Conservation (phyloP, 371 early-diverging fungal genomes). For the Mortierella sp. region DNA sequence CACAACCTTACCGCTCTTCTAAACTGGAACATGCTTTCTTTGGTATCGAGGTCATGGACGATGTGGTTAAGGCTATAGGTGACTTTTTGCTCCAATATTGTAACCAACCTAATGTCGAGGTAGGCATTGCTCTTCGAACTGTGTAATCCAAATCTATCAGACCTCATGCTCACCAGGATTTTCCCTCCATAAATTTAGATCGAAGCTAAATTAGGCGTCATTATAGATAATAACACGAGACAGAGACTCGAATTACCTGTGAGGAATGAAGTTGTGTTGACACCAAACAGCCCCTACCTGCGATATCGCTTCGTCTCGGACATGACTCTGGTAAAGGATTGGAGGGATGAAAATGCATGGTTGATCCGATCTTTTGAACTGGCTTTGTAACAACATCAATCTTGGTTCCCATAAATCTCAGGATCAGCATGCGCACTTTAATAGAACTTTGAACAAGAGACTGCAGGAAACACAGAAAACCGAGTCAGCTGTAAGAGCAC, state of each 20-base stretch:
- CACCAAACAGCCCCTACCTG: conserved; percentile 18
- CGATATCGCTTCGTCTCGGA: conserved; percentile 73
- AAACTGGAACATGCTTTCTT: conserved; percentile 51
- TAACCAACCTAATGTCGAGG: conserved; percentile 71
- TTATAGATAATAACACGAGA: conserved; percentile 73
- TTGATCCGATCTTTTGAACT: too few relatives aligned
- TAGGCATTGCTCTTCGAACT: conserved; percentile 24
- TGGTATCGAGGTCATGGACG: conserved; percentile 67
- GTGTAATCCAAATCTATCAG: too few relatives aligned
- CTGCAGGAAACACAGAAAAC: conserved; percentile 63
- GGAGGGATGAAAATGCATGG: not conserved
- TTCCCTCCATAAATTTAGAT: conserved; percentile 61
- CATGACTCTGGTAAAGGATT: conserved; percentile 65
- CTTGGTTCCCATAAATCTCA: conserved; percentile 4
- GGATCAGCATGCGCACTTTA: conserved; percentile 77
- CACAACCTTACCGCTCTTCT: conserved; percentile 13
- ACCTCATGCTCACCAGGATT: not conserved
- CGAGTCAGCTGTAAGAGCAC: conserved; percentile 57
- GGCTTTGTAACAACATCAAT: not conserved
- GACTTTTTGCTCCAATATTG: conserved; percentile 72
- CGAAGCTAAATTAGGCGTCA: conserved; percentile 85
- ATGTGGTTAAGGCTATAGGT: conserved; percentile 69
- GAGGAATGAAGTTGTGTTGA: conserved; percentile 64
- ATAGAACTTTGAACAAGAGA: conserved; percentile 71
- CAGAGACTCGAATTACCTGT: conserved; percentile 73